Base-by-base conservation (phyloP, 805 yeast species). In the Schwanniomyces sp. region DNA sequence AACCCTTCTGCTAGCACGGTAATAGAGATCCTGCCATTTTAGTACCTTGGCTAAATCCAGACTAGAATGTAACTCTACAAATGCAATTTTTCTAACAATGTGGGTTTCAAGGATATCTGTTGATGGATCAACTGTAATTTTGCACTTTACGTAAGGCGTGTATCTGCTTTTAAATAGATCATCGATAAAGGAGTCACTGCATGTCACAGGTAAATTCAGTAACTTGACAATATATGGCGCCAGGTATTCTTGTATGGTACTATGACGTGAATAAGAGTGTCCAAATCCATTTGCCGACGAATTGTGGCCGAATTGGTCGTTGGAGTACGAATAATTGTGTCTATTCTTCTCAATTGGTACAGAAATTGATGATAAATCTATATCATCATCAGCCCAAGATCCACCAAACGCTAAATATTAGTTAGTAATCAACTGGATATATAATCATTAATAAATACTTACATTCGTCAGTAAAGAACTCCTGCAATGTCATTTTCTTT, bases 151-250 rank as follows among this genome's bases (percentile, higher is more conserved):
- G 53, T 70, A 79, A 30, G 74, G 72, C 48, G 85, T 81, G 57
- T 76, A 84, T 51, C 89, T 74, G 47, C 89, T 81, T 44, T 75
- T 70, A 61, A 86, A 83, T 30, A 86, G 67, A 57, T 85, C 88
- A 44, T 72, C 75, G 17, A 86, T 68, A 44, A 79, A 75, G 44
- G 68, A 68, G 18, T 79, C 74, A 44, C 79, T 74, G 32, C 83
- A 75, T 18, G 74, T 74, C 2, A 79, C 69, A 0, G 91, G 88
- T 32, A 87, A 62, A 50, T 83, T 81, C 6, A 79, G 62, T 45
- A 87, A 72, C 59, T 85, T 86, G 40, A 80, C 80, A 47, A 85
- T 85, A 59, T 74, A 85, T 1, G 91, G 91, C 0, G 88, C 86
- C 0, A 75, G 72, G 34, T 48, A 38, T 44, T 61, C 63, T 46